These are phyloP conservation scores for Verticillium dahliae DNA, from an alignment of 2,329 filamentous ascomycete genomes.

Conservation along the genomic window DNA sequence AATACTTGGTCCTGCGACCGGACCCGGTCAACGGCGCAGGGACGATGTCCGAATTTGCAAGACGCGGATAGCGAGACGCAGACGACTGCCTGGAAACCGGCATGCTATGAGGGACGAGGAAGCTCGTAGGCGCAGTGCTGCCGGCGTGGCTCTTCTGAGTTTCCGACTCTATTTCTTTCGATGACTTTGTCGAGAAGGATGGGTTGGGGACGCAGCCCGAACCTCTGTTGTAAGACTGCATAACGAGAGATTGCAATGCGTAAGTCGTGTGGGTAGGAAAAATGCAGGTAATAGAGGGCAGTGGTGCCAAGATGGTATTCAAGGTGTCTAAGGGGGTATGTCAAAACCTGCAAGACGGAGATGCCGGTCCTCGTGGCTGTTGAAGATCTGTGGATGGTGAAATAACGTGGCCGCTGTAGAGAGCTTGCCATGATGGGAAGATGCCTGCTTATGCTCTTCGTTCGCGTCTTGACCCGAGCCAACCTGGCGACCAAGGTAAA, in stretches of 20 bases:
- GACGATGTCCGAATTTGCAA: conserved; percentile 10
- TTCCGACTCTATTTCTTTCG: conserved; percentile 13
- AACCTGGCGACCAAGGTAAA: too few relatives aligned
- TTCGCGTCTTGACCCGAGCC: too few relatives aligned
- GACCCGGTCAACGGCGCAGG: conserved; percentile 6
- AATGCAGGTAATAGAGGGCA: not conserved
- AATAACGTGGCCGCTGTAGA: not conserved
- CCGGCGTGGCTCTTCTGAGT: conserved; percentile 4
- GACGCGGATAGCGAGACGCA: not conserved
- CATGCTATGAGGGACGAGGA: not conserved
- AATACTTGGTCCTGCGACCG: conserved; percentile 7
- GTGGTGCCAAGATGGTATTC: not conserved
- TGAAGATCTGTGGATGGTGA: not conserved
- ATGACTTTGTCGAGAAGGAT: conserved; percentile 10
- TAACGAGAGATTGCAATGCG: conserved; percentile 4
- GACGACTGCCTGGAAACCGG: not conserved
- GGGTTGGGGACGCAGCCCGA: conserved; percentile 8
- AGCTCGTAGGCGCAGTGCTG: conserved; percentile 9
- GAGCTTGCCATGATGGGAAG: not conserved
- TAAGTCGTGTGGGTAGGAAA: not conserved
- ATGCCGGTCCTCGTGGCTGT: not conserved
- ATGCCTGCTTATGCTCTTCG: not conserved
- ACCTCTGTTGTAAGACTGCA: conserved; percentile 22
- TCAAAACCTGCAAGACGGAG: not conserved
- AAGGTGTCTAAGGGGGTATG: not conserved